phyloP scores from a whole-genome alignment of 2,329 filamentous ascomycete genomes.

The Sclerotinia trifoliorum region DNA sequence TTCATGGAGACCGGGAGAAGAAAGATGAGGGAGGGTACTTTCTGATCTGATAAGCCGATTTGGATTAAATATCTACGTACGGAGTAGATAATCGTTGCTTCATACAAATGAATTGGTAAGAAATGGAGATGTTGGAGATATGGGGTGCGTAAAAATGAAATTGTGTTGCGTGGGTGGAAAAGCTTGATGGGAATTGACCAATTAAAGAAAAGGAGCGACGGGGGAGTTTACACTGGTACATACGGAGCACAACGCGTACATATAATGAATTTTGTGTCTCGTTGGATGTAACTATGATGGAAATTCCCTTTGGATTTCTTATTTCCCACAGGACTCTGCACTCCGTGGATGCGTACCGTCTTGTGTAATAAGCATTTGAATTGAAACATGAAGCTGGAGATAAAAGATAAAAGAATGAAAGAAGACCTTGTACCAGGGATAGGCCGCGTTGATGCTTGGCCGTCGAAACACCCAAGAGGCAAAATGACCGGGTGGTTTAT shows the following conservation, averaged over 20 bases:
- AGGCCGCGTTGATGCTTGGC: neutral
- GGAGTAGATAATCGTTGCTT: neutral
- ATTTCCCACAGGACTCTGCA: too few species aligned
- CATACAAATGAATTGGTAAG: too few species aligned
- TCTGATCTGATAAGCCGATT: neutral
- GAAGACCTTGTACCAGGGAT: neutral
- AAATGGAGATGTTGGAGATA: neutral
- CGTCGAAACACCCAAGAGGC: neutral
- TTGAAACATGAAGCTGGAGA: neutral
- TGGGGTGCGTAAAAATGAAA: neutral
- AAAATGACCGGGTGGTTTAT: neutral
- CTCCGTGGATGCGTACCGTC: too few species aligned
- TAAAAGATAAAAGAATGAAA: neutral
- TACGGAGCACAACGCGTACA: neutral
- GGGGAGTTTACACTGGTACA: neutral
- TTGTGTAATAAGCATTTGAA: neutral
- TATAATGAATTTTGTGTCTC: neutral
- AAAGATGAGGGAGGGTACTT: neutral
- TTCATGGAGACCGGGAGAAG: neutral
- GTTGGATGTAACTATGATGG: neutral
- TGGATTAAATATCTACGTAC: neutral
- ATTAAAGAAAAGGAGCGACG: neutral
- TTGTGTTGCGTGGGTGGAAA: neutral
- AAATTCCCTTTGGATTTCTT: too few species aligned
- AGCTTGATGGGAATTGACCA: constrained; percentile 2